These are phyloP conservation scores for Elsinoe perseae DNA, from an alignment of 2,329 filamentous ascomycete genomes.

Conservation along the genomic window DNA sequence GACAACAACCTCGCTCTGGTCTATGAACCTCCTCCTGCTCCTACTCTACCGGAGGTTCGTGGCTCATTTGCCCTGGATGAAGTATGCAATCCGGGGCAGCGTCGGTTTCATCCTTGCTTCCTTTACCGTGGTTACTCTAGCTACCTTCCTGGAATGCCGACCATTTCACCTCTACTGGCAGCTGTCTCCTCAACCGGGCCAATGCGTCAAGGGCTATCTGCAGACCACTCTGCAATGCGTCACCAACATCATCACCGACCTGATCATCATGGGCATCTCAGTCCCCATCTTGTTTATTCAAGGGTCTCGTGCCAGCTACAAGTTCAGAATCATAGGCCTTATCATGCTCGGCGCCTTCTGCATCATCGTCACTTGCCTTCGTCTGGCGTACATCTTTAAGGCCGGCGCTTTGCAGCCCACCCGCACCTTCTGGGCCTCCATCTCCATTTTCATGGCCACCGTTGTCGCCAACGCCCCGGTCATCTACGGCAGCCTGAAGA, in stretches of 20 bases:
- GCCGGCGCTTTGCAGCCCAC: slow-evolving; percentile 18
- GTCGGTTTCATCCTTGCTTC: slow-evolving; percentile 26
- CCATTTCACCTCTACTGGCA: slow-evolving; percentile 30
- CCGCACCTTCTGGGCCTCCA: slow-evolving; percentile 20
- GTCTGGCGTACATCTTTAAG: slow-evolving; percentile 17
- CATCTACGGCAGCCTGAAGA: slow-evolving; percentile 17
- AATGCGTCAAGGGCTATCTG: slow-evolving; percentile 29
- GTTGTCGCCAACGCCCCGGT: slow-evolving; percentile 20
- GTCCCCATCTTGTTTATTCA: slow-evolving; percentile 18
- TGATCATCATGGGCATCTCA: slow-evolving; percentile 26
- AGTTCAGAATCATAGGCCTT: slow-evolving; percentile 9
- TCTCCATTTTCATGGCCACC: slow-evolving; percentile 17
- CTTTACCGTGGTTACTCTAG: slow-evolving; percentile 28
- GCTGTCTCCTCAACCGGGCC: neutral
- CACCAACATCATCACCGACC: slow-evolving; percentile 26
- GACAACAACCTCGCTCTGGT: neutral
- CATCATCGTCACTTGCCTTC: slow-evolving; percentile 18
- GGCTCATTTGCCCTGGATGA: slow-evolving; percentile 1
- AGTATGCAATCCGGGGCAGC: neutral
- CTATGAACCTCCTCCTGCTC: neutral
- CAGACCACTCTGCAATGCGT: slow-evolving; percentile 29
- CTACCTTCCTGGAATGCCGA: slow-evolving; percentile 33
- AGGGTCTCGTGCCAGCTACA: neutral
- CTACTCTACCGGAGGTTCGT: slow-evolving; percentile 10
- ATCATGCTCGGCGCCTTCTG: slow-evolving; percentile 19